These are phyloP conservation scores for Trametes pubescens DNA, from an alignment of 1,284 basidiomycete species.

Conservation along the genomic window DNA sequence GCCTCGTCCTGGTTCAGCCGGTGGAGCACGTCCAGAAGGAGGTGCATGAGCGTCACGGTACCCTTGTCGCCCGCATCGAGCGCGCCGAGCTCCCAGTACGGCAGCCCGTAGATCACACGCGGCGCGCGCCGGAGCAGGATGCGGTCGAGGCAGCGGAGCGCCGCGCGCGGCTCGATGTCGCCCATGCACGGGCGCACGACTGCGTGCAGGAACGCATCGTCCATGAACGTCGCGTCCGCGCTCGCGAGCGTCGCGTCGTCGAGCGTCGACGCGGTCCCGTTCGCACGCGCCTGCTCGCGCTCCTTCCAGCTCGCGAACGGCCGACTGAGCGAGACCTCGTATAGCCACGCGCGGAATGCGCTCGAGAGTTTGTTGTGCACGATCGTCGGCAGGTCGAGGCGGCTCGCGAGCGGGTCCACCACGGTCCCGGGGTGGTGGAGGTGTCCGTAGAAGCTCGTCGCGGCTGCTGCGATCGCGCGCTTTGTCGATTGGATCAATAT, in stretches of 20 bases:
- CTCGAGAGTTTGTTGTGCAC: constrained; percentile 17
- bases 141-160: constrained; percentile 25
- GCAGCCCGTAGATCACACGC: constrained; percentile 27
- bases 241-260: constrained; percentile 28
- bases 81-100: constrained; percentile 27
- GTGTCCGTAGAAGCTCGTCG: constrained; percentile 20
- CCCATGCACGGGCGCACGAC: constrained; percentile 32
- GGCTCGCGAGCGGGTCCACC: constrained; percentile 20
- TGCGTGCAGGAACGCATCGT: constrained; percentile 28
- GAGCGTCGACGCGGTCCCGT: constrained; percentile 16
- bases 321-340: constrained; percentile 16
- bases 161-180: constrained; percentile 26
- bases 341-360: constrained; percentile 20
- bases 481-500: constrained; percentile 18
- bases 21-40: constrained; percentile 28
- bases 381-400: constrained; percentile 13
- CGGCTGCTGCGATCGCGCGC: constrained; percentile 15
- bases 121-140: constrained; percentile 30
- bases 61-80: constrained; percentile 22
- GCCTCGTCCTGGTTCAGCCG: constrained; percentile 22
- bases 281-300: constrained; percentile 19
- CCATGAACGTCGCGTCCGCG: constrained; percentile 34
- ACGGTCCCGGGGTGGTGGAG: constrained; percentile 10
- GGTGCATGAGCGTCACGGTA: constrained; percentile 27
- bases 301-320: constrained; percentile 27